Evolutionary conservation across 208 protist genomes (phyloP), one percentile per base, ranked within the genome.

Genomic region (Ichthyophonus hoferi): DNA sequence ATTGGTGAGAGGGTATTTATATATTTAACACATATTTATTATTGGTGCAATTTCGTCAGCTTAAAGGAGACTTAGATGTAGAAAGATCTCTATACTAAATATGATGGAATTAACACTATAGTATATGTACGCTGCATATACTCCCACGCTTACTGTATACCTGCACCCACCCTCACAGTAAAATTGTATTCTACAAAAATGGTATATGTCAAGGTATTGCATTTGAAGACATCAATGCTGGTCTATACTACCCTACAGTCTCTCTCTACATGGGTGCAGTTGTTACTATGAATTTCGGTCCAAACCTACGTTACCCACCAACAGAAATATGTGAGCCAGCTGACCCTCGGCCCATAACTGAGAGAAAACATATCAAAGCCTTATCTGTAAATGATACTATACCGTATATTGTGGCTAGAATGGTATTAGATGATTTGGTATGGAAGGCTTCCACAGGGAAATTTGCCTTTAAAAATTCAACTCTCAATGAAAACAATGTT

Each of bases 131-230:
- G n/a, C n/a, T n/a, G 3, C n/a, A 31, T 1, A 67, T 40, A 38
- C 82, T 1, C 67, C 43, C 58, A 34, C 1, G 14, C 12, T n/a
- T 24, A 67, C 38, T 77, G 37, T 2, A 89, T 31, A 0, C 38
- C 14, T 40, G 14, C 37, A 0, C 31, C 24, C 42, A 34, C 14
- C 37, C 42, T 1, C 35, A 38, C 78, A 82, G 81, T 38, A 76
- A 85, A 33, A 78, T 92, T n/a, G n/a, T 40, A n/a, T 92, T 91
- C 42, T 92, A 82, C 35, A 88, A 88, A 37, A 92, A 92, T 83
- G 90, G 90, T 34, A 83, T 58, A 2, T 79, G n/a, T 39, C 90
- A 92, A 58, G 90, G 90, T 1, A n/a, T 88, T 1, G 90, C 90
- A 24, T 91, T 89, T 78, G 40, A 2, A n/a, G 39, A 91, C 40